Base-by-base conservation (phyloP, 2,329 filamentous ascomycete genomes). In the Stagonosporopsis cucurbitacearum region DNA sequence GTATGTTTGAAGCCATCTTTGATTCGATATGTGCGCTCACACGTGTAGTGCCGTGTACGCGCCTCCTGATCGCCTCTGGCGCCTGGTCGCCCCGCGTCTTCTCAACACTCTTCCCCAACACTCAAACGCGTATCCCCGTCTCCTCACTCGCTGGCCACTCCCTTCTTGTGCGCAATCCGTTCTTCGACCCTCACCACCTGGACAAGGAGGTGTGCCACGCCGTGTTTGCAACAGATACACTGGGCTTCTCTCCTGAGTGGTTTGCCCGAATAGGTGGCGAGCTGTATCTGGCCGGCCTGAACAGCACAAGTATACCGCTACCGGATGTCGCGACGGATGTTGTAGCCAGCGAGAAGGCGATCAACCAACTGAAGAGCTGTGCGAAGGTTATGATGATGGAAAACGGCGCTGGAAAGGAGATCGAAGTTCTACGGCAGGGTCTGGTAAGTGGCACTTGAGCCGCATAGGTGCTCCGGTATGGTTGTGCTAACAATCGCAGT, bases 271-370 rank as follows among this genome's bases (percentile, higher is more conserved):
- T 83, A 4, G 85, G 85, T 8, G 87, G 86, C 0, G 84, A 91
- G 52, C 84, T 94, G 19, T 94, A 91, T 72, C 77, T 94, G 30
- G 88, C 88, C 0, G 90, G 90, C 0, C 71, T 93, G 33, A 93
- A 94, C 69, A 84, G 82, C 32, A 76, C 82, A 0, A 71, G 68
- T 0, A 80, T 89, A 4, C 81, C 84, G 0, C 76, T 94, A 9
- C 90, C 90, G 0, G 73, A 78, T 0, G 63, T 81, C 3, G 81
- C 86, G 0, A 81, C 80, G 0, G 80, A 84, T 40, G 77, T 80
- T 0, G 75, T 76, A 47, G 77, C 84, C n/a, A 78, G 81, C 12
- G 67, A 71, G 1, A 69, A 76, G 12, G 78, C 82, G 9, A 75
- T 88, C 2, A 76, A 76, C 7, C 75, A 78, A 68, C 67, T 90